Base-by-base conservation (phyloP, 306 rosid genomes). In the Trifolium dubium region DNA sequence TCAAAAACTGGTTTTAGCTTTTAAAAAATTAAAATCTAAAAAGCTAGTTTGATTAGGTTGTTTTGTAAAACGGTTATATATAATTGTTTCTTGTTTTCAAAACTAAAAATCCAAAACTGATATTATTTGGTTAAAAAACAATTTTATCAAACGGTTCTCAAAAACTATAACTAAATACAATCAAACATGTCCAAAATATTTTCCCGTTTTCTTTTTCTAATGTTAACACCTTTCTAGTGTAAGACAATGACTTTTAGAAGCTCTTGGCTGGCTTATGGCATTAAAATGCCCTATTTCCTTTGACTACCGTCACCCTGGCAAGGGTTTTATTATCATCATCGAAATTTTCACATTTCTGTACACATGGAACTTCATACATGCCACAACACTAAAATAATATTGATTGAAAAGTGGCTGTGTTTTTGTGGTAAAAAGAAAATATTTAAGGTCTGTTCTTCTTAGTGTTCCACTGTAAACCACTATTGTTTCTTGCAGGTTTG, bases 401-500 rank as follows among this genome's bases (percentile, higher is more conserved):
- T 31, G 39, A 17, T 60, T 13, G 14, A 60, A 60, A 30, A 14
- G 31, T 60, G 65, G 23, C 18, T 31, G 18, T 31, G 37, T 58
- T 58, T 60, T 59, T 14, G 10, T 60, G 23, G 65, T 14, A 41
- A 60, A 60, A 31, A 31, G 23, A 58, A 14, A 60, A 14, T 32
- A 49, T 5, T 49, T 49, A 60, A 60, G 66, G 17, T 60, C 41
- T 32, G 23, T 30, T 60, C 66, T 15, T 15, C 5, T 63, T n/a
- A 61, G 14, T 60, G 18, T 60, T 60, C 41, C 65, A 29, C 19
- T 72, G 50, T 18, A 28, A 40, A 50, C 77, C 59, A 30, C 74
- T 41, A 79, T 68, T 30, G 23, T 77, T 60, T 32, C 67, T 78
- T 73, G 83, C 88, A 93, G 98, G 98, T 93, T 85, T 91, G 98